These are phyloP conservation scores for Cercospora citrullina DNA, from an alignment of 2,329 filamentous ascomycete species.

Conservation along the genomic window DNA sequence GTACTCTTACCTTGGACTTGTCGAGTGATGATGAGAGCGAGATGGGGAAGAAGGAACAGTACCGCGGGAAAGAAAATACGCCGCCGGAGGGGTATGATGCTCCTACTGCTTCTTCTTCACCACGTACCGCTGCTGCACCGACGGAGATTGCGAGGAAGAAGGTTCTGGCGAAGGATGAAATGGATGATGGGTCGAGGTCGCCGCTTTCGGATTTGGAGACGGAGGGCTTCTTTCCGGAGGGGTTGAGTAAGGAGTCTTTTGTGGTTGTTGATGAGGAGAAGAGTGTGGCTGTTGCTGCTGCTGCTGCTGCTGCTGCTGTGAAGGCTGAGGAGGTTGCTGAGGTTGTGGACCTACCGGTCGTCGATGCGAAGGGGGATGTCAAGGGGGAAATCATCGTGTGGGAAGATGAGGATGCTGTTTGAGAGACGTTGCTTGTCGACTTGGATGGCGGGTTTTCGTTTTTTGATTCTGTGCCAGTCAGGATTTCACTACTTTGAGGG, in stretches of 20 bases:
- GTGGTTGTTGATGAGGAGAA: slow-evolving; percentile 30
- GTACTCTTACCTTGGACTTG: slow-evolving; percentile 82
- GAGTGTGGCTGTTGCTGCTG: neutral
- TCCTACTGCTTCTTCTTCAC: slow-evolving; percentile 30
- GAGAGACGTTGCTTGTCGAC: neutral
- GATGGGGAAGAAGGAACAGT: slow-evolving; percentile 56
- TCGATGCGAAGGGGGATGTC: slow-evolving; percentile 8
- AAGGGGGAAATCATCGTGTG: slow-evolving; percentile 34
- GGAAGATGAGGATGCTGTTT: slow-evolving; percentile 27
- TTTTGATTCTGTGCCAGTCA: neutral
- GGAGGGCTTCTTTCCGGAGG: slow-evolving; percentile 39
- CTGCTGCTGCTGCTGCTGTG: slow-evolving; percentile 14
- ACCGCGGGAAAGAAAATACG: slow-evolving; percentile 87
- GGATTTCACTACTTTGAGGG: neutral
- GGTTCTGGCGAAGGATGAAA: slow-evolving; percentile 34
- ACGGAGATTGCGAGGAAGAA: slow-evolving; percentile 35
- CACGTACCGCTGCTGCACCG: neutral
- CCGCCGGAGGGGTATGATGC: slow-evolving; percentile 60
- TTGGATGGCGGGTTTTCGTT: neutral
- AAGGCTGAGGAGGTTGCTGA: slow-evolving; percentile 9
- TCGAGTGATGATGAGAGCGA: slow-evolving; percentile 77
- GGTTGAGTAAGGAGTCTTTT: slow-evolving; percentile 36
- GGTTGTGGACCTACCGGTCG: neutral
- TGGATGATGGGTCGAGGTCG: slow-evolving; percentile 40
- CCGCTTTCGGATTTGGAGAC: slow-evolving; percentile 41